These are phyloP conservation scores for Lentinula edodes DNA, from an alignment of 768 basidiomycete genomes.

Conservation along the genomic window DNA sequence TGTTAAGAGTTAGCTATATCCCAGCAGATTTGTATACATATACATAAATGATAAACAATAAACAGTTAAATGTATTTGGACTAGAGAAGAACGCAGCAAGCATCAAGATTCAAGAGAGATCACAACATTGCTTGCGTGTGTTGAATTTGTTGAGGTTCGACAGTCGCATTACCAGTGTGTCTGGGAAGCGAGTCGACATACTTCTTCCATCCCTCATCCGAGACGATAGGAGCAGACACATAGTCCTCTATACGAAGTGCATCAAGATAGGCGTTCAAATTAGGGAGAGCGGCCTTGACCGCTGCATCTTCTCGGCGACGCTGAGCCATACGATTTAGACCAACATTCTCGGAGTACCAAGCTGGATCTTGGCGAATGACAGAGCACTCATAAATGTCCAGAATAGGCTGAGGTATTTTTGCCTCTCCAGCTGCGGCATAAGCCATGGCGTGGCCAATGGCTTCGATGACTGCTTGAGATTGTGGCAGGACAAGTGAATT, in stretches of 20 bases:
- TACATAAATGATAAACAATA: neutral
- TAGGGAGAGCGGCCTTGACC: conserved; percentile 36
- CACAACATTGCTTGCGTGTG: conserved; percentile 40
- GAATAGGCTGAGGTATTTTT: conserved; percentile 39
- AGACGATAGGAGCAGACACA: conserved; percentile 48
- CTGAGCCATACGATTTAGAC: conserved; percentile 43
- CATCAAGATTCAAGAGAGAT: neutral
- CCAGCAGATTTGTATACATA: neutral
- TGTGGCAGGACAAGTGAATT: conserved; percentile 52
- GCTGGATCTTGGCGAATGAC: conserved; percentile 49
- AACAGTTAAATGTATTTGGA: too few relatives aligned
- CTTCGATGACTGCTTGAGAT: conserved; percentile 46
- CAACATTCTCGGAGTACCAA: conserved; percentile 53
- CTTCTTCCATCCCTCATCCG: conserved; percentile 43
- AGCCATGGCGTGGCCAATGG: conserved; percentile 60
- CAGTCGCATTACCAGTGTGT: conserved; percentile 36
- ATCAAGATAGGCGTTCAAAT: conserved; percentile 34
- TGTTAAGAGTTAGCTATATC: too few relatives aligned
- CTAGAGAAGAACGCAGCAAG: neutral
- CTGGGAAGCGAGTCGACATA: conserved; percentile 35
- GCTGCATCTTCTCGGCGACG: conserved; percentile 42
- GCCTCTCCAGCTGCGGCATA: conserved; percentile 46
- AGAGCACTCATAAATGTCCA: conserved; percentile 52
- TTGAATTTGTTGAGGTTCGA: conserved; percentile 30
- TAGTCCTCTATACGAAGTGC: conserved; percentile 44